phyloP scores from a whole-genome alignment of 2,329 filamentous ascomycete genomes.

The Pseudogymnoascus verrucosus region DNA sequence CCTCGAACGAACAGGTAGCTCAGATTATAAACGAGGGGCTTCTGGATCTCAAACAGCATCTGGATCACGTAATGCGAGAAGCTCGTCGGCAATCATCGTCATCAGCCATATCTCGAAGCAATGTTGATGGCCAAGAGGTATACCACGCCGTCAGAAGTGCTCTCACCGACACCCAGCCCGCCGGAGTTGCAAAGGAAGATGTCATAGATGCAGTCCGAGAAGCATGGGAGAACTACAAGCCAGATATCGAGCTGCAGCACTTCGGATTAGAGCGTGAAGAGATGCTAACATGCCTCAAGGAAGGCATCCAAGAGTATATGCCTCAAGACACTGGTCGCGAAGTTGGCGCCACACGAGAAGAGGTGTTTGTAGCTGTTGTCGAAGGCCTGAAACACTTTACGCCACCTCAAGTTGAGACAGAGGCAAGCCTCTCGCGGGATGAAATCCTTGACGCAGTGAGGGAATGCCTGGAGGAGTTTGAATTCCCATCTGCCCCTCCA shows the following conservation, averaged over 20 bases:
- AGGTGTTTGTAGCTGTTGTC: slow-evolving; percentile 79
- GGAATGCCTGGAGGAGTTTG: slow-evolving; percentile 79
- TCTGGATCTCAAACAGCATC: slow-evolving; percentile 72
- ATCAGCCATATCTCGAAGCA: slow-evolving; percentile 52
- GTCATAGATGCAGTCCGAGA: slow-evolving; percentile 81
- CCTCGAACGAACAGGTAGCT: slow-evolving; percentile 62
- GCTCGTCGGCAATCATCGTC: slow-evolving; percentile 61
- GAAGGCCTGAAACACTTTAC: slow-evolving; percentile 76
- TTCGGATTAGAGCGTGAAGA: slow-evolving; percentile 87
- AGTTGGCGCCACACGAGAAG: slow-evolving; percentile 65
- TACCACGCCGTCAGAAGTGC: slow-evolving; percentile 78
- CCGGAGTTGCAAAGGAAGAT: slow-evolving; percentile 65
- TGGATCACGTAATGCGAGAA: slow-evolving; percentile 72
- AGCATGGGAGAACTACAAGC: slow-evolving; percentile 90
- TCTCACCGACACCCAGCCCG: slow-evolving; percentile 43
- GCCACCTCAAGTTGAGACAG: slow-evolving; percentile 63
- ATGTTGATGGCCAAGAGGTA: slow-evolving; percentile 73
- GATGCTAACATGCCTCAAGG: slow-evolving; percentile 74
- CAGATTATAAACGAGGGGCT: slow-evolving; percentile 74
- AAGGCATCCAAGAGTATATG: slow-evolving; percentile 72
- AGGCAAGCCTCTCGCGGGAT: slow-evolving; percentile 64
- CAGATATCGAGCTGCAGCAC: slow-evolving; percentile 83
- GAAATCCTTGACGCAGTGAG: slow-evolving; percentile 78
- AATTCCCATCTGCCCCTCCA: slow-evolving; percentile 59
- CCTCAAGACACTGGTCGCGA: slow-evolving; percentile 32